These are phyloP conservation scores for Cercophora samala DNA, from an alignment of 495 filamentous ascomycete genomes.

Conservation along the genomic window DNA sequence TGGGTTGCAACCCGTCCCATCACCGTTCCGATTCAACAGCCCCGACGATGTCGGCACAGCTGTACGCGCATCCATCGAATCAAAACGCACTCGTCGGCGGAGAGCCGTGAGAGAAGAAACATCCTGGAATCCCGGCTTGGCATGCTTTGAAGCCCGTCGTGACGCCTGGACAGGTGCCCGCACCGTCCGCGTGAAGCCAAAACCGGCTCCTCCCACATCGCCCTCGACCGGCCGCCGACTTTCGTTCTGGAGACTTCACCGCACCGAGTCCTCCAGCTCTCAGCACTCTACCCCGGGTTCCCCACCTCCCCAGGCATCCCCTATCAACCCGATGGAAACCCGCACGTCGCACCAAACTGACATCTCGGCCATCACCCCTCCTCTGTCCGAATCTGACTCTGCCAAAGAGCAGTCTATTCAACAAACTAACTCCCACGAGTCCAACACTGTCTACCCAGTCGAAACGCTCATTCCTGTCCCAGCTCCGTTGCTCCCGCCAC, in stretches of 20 bases:
- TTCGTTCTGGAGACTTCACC: conserved; percentile 31
- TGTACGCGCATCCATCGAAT: conserved; percentile 37
- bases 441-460: conserved; percentile 32
- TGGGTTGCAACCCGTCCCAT: conserved; percentile 23
- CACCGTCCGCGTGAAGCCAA: conserved; percentile 42
- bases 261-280: conserved; percentile 34
- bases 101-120: conserved; percentile 68
- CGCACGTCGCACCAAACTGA: conserved; percentile 27
- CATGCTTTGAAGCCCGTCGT: conserved; percentile 68
- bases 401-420: conserved; percentile 17
- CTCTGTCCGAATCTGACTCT: conserved; percentile 25
- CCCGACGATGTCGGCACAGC: conserved; percentile 57
- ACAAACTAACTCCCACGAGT: conserved; percentile 21
- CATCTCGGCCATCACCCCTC: conserved; percentile 19
- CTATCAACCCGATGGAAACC: conserved; percentile 24
- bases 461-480: conserved; percentile 57
- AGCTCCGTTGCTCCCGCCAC: conserved; percentile 61
- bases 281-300: conserved; percentile 20
- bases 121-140: conserved; percentile 77
- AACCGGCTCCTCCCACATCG: conserved; percentile 30
- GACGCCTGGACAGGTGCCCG: conserved; percentile 86
- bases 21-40: conserved; percentile 62
- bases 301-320: conserved; percentile 23
- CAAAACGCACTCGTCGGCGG: conserved; percentile 57
- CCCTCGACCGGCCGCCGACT: conserved; percentile 30